Conservation (phyloP, 169 alveolate genomes). For the Neospora caninum region DNA sequence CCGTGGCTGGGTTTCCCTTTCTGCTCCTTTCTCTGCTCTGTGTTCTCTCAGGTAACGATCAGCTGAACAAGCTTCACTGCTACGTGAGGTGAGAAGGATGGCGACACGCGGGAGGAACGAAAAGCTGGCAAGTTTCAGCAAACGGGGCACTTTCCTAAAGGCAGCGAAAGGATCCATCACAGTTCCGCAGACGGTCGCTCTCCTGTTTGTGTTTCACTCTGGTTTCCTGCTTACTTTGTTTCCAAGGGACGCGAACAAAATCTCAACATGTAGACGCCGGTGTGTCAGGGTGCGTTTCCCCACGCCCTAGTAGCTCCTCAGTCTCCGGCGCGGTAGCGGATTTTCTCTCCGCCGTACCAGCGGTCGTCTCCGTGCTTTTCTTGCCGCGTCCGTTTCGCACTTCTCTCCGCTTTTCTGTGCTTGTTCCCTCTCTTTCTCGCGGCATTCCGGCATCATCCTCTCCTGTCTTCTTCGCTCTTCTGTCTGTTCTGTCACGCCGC, state of each 20-base stretch:
- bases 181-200: too few species aligned
- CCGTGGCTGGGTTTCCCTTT: not conserved
- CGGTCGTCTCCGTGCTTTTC: too few species aligned
- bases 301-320: too few species aligned
- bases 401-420: too few species aligned
- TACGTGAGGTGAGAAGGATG: constrained; percentile 15
- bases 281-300: too few species aligned
- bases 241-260: too few species aligned
- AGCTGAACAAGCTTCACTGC: constrained; percentile 25
- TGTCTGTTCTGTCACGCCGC: not conserved
- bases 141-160: not conserved
- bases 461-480: not conserved
- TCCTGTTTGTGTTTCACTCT: too few species aligned
- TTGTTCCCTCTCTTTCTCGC: not conserved
- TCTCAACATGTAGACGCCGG: too few species aligned
- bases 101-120: not conserved
- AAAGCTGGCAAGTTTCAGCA: not conserved
- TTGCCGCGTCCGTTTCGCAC: too few species aligned
- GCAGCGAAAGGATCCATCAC: not conserved
- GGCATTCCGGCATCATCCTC: not conserved
- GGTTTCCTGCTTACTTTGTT: too few species aligned
- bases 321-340: too few species aligned
- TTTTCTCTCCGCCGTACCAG: too few species aligned
- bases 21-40: not conserved
- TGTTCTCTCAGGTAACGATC: constrained; percentile 4